phyloP scores from a whole-genome alignment of 2,329 filamentous ascomycete genomes.

The Plectosphaerella plurivora region DNA sequence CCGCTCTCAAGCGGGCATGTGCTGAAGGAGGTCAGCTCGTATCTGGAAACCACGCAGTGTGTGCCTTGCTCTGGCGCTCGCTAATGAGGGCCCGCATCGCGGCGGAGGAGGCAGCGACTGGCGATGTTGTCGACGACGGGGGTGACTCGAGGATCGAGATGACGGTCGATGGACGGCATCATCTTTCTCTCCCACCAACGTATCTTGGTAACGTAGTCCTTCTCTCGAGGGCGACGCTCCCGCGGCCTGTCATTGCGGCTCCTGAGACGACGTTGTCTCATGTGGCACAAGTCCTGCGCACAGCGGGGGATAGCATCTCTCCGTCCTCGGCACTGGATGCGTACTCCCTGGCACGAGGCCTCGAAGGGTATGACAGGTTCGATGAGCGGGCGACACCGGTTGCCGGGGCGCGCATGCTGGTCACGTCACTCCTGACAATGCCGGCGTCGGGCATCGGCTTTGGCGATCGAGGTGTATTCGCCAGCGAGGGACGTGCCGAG shows the following conservation, averaged over 20 bases:
- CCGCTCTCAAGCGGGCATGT: neutral
- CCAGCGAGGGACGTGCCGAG: conserved; percentile 18
- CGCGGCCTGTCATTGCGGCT: conserved; percentile 19
- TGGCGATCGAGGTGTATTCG: conserved; percentile 18
- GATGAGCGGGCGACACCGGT: too few species aligned
- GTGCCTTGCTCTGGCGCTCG: neutral
- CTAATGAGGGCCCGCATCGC: neutral
- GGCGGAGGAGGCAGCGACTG: neutral
- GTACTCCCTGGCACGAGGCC: conserved; percentile 18
- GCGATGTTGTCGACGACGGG: neutral
- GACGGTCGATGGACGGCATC: conserved; percentile 23
- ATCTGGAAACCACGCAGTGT: neutral
- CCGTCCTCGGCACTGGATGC: conserved; percentile 21
- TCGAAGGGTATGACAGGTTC: conserved; percentile 15
- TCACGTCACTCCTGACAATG: conserved; percentile 24
- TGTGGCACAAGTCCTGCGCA: conserved; percentile 11
- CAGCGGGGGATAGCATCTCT: conserved; percentile 18
- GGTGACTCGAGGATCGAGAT: conserved; percentile 18
- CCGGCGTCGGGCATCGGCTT: conserved; percentile 20
- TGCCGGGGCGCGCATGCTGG: conserved; percentile 9
- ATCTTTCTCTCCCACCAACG: conserved; percentile 22
- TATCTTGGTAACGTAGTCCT: conserved; percentile 23
- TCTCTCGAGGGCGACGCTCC: conserved; percentile 19
- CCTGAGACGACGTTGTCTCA: conserved; percentile 17
- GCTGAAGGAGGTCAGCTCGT: neutral